Evolutionary conservation across 2,329 filamentous ascomycete genomes (phyloP).

Genomic region (Biscogniauxia sp.): DNA sequence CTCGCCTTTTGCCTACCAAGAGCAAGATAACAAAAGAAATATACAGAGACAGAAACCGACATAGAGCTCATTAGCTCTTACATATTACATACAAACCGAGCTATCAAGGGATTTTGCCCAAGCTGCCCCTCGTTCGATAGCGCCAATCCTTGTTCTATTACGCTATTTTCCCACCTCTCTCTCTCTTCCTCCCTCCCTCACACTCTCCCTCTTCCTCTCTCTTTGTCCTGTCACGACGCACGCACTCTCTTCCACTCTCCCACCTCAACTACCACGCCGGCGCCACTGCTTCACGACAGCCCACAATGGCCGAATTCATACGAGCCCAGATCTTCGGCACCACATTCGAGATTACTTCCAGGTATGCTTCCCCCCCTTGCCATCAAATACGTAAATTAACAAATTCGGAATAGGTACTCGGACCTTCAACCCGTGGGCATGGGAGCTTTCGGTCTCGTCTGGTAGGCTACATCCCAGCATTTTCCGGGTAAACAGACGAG

Average conservation of each 20-base stretch:
- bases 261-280: slow-evolving; percentile 9
- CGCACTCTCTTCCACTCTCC: slow-evolving; percentile 1
- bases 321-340: slow-evolving; percentile 99
- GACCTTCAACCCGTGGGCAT: slow-evolving; percentile 98
- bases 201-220: no score
- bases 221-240: no score
- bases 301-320: slow-evolving; percentile 96
- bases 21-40: no score
- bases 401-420: slow-evolving; percentile 67
- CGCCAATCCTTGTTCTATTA: neutral
- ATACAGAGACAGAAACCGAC: no score
- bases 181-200: no score
- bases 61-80: no score
- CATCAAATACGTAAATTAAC: slow-evolving; percentile 15
- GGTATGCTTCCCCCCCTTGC: slow-evolving; percentile 52
- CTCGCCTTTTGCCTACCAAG: neutral
- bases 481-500: slow-evolving; percentile 1
- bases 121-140: slow-evolving; percentile 10
- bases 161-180: no score
- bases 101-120: slow-evolving; percentile 2
- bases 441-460: slow-evolving; percentile 97
- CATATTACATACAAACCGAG: neutral
- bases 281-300: neutral
- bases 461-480: slow-evolving; percentile 55
- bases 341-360: slow-evolving; percentile 98